Conservation (phyloP, 2,329 filamentous ascomycete genomes). For the Ophiostoma australiae region DNA sequence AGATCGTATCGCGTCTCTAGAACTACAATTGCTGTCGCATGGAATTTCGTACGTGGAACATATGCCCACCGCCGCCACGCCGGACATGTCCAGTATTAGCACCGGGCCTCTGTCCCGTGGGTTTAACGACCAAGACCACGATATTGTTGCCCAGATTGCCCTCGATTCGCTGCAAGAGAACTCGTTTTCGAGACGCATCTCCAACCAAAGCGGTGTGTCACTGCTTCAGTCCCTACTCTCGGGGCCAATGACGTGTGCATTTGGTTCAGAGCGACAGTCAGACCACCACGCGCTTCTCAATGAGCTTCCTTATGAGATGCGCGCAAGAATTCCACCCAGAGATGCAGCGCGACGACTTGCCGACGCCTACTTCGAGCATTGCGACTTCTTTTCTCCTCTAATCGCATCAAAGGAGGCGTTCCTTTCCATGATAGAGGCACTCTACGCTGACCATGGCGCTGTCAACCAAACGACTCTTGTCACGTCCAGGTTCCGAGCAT, state of each 20-base stretch:
- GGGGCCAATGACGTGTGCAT: neutral
- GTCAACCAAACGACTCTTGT: neutral
- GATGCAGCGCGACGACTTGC: neutral
- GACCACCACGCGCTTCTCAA: neutral
- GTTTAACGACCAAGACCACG: neutral
- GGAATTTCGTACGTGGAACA: neutral
- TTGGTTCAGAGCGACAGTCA: neutral
- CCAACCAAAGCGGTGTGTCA: neutral
- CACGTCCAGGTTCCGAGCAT: neutral
- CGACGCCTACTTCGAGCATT: neutral
- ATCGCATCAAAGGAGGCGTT: neutral
- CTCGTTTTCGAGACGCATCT: neutral
- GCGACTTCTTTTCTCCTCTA: neutral
- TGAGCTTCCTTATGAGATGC: neutral
- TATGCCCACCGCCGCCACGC: neutral
- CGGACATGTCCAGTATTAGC: neutral
- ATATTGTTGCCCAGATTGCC: neutral
- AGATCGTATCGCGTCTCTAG: neutral
- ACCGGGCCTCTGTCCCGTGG: neutral
- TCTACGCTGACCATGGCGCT: neutral
- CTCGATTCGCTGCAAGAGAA: conserved; percentile 2
- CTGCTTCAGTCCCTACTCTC: neutral
- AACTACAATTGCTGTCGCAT: neutral
- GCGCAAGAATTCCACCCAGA: neutral
- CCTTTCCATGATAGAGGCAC: neutral